phyloP scores from a whole-genome alignment of 2,329 filamentous ascomycete species.

The Aspergillus uvarum region DNA sequence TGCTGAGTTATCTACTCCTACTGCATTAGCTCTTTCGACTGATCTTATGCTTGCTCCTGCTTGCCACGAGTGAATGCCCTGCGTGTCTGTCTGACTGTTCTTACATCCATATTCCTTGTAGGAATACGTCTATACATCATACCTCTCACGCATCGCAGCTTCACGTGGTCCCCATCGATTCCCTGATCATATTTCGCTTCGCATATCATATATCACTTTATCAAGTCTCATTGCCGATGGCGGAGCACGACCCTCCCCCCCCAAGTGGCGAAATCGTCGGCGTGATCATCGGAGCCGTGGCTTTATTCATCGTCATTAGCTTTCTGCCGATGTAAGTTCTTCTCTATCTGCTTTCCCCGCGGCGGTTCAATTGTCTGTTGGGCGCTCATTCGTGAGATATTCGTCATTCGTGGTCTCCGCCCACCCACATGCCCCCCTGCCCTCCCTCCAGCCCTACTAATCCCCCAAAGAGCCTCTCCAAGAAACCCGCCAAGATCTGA shows the following conservation, averaged over 20 bases:
- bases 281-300: slow-evolving; percentile 31
- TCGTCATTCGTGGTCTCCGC: no score
- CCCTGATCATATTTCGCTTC: no score
- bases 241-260: slow-evolving; percentile 3
- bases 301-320: slow-evolving; percentile 30
- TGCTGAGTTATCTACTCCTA: no score
- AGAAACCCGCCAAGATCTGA: background rate
- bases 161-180: no score
- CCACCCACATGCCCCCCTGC: background rate
- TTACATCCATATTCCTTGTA: no score
- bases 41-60: background rate
- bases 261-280: slow-evolving; percentile 26
- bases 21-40: background rate
- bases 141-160: background rate
- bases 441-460: background rate
- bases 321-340: slow-evolving; percentile 32
- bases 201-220: no score
- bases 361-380: background rate
- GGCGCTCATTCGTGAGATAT: no score
- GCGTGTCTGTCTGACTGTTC: background rate
- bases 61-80: background rate
- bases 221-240: slow-evolving; percentile 17
- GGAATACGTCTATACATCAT: background rate
- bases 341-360: background rate
- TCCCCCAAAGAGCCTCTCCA: background rate